Evolutionary conservation across 768 basidiomycete genomes (phyloP), one percentile per base, ranked within the genome.

Genomic region (Artomyces pyxidatus): DNA sequence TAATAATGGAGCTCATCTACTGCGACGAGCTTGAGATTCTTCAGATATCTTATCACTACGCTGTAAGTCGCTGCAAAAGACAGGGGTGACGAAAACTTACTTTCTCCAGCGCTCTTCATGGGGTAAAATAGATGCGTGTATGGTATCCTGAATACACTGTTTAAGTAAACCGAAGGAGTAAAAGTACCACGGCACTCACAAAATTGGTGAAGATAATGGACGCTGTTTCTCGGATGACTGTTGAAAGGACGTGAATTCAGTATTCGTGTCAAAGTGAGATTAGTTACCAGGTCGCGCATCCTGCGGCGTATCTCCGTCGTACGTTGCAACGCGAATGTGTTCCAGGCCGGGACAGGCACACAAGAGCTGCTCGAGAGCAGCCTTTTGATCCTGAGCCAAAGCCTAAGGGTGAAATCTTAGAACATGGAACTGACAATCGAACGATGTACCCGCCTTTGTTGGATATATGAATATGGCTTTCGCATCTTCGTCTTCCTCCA

Each of bases 1-100:
- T 95, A 94, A 60, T 88, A 92, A 63, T 95, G 91, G 29, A 94
- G 61, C 61, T 95, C 91, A 59, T 93, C 88, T 2, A 92, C 81
- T 1, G 78, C 89, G 47, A 94, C 71, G 12, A 91, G 68, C 71
- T 81, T 85, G 54, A 92, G 68, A 56, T 83, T 81, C 58, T 80
- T 80, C 43, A 95, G 63, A 59, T 91, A 92, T 28, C 86, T 89
- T 48, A 8, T 35, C n/a, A 21, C 22, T 19, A 11, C 37, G 11
- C 28, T 35, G 27, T 28, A 21, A 22, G 37, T 37, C 21, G 59
- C 14, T 56, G 12, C 17, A 46, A 39, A 7, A 35, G 41, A 40
- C 26, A 38, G 12, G 7, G 41, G 39, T 17, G 21, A 12, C 7
- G 42, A 35, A 14, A 56, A 60, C 58, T 46, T 42, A 83, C 82